phyloP scores from a whole-genome alignment of 2,329 filamentous ascomycete genomes.

The Clonostachys sp. region DNA sequence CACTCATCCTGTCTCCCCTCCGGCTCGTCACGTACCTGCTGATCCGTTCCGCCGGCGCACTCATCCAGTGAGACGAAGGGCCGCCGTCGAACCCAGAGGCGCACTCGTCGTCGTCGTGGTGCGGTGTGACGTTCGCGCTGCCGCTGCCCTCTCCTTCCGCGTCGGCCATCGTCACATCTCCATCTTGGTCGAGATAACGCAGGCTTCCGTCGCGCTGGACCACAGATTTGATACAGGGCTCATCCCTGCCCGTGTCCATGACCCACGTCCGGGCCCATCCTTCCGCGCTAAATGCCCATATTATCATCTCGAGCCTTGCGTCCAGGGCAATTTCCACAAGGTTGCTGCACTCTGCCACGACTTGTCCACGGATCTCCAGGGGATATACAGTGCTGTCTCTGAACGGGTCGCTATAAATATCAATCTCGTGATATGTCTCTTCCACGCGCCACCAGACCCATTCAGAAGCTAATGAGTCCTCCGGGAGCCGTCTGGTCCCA shows the following conservation, averaged over 20 bases:
- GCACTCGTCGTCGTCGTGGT: not conserved
- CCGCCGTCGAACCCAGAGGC: constrained; percentile 3
- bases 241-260: constrained; percentile 11
- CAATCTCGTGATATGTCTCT: constrained; percentile 10
- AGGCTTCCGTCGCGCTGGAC: constrained; percentile 24
- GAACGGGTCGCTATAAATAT: constrained; percentile 9
- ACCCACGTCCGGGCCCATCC: constrained; percentile 25
- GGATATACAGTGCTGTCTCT: constrained; percentile 12
- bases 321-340: constrained; percentile 24
- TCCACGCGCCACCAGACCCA: constrained; percentile 11
- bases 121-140: not conserved
- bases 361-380: constrained; percentile 21
- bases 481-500: no score
- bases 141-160: not conserved
- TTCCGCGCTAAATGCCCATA: constrained; percentile 26
- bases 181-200: constrained; percentile 19
- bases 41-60: not conserved
- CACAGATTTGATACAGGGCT: constrained; percentile 7
- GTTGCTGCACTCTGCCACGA: constrained; percentile 19
- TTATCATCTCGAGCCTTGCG: constrained; percentile 21
- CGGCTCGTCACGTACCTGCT: not conserved
- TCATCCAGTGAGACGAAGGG: not conserved
- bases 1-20: constrained; percentile 8
- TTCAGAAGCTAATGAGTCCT: constrained; percentile 1
- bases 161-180: constrained; percentile 19